Evolutionary conservation across 331 rosid genomes (phyloP), one percentile per base, ranked within the genome.

Genomic region (Quercus phellos): DNA sequence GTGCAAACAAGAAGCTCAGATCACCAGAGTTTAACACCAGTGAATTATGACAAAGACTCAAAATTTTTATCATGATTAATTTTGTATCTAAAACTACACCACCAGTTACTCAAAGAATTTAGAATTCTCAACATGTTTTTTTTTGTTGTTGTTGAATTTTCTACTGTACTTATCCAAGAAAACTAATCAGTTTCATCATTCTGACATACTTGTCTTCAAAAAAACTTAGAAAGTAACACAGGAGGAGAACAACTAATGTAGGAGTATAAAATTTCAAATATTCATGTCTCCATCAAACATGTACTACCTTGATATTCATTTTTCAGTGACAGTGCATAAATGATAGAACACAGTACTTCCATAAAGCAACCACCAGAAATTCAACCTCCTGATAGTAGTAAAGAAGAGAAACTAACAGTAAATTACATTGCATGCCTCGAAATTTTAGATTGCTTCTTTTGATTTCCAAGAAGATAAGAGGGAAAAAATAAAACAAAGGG

Each of bases 101-200:
- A 64, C 70, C 73, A 73, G 42, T 73, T 75, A 74, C 80, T 81
- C 68, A 84, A 84, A 74, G 84, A 78, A 78, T 53, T 79, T 59
- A 24, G 68, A 17, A 51, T 84, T 54, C 74, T 59, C 80, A 74
- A 76, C 68, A 76, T 70, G 29, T 66, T 60, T 72, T 64, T 61
- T 55, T 63, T 69, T 53, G 4, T 34, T 76, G 59, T 46, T 68
- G 30, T 76, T 79, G 24, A 55, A 38, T 35, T 71, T 58, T n/a
- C 73, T 58, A 32, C 81, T 56, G 29, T 56, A 58, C 43, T 30
- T 18, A 67, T 56, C 51, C 60, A 42, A 22, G 59, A 55, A 53
- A 68, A 29, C 70, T 38, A 58, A 56, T 53, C 60, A 70, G 43
- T 46, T 26, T 26, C 61, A 56, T 80, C 78, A 64, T 68, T 61